These are phyloP conservation scores for Phytophthora pini DNA, from an alignment of 352 stramenopile species.

Conservation along the genomic window DNA sequence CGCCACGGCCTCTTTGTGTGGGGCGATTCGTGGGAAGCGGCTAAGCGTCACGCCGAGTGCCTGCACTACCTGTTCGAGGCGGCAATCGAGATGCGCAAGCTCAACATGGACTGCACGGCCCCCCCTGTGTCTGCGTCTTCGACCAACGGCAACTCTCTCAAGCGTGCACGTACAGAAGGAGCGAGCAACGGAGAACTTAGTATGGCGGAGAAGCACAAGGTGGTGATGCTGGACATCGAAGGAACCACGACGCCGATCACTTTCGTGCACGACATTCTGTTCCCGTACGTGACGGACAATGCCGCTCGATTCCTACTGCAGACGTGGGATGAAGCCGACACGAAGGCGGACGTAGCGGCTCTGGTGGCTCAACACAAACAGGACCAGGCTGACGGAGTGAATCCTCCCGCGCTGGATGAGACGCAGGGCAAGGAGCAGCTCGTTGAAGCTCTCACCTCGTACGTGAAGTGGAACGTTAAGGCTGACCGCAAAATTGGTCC, in stretches of 20 bases:
- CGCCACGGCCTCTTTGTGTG: slow-evolving; percentile 97
- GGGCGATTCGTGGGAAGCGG: slow-evolving; percentile 95
- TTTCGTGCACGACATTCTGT: slow-evolving; percentile 96
- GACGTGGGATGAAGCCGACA: slow-evolving; percentile 63
- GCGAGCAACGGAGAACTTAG: slow-evolving; percentile 23
- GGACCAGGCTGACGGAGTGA: slow-evolving; percentile 44
- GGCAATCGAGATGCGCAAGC: slow-evolving; percentile 90
- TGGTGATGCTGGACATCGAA: slow-evolving; percentile 96
- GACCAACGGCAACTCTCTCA: slow-evolving; percentile 65
- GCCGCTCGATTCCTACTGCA: slow-evolving; percentile 57
- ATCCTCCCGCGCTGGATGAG: slow-evolving; percentile 33
- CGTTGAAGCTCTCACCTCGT: slow-evolving; percentile 48
- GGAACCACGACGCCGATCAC: slow-evolving; percentile 96
- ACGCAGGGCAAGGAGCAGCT: slow-evolving; percentile 31
- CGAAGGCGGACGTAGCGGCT: slow-evolving; percentile 55
- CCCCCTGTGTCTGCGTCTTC: slow-evolving; percentile 37
- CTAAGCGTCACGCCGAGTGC: slow-evolving; percentile 96
- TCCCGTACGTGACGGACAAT: slow-evolving; percentile 89
- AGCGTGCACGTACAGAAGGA: slow-evolving; percentile 40
- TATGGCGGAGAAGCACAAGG: slow-evolving; percentile 87
- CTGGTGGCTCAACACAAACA: slow-evolving; percentile 53
- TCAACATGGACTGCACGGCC: slow-evolving; percentile 78
- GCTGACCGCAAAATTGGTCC: slow-evolving; percentile 86
- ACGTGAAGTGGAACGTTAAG: slow-evolving; percentile 79
- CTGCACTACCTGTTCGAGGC: slow-evolving; percentile 97